Evolutionary conservation across 805 yeast species (phyloP), one percentile per base, ranked within the genome.

Genomic region (Tetrapisispora fleetii): DNA sequence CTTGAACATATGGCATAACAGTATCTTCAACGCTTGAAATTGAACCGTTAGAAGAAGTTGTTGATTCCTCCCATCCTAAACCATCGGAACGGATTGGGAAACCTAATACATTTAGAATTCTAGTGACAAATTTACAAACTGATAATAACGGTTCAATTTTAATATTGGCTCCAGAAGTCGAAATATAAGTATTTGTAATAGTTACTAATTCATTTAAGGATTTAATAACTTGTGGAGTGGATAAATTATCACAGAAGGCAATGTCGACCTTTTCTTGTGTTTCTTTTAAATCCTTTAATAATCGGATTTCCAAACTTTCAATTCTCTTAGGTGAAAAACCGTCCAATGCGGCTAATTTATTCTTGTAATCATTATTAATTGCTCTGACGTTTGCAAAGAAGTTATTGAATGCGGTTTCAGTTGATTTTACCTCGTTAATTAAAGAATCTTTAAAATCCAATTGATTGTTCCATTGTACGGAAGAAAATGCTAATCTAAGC

Each of bases 321-420:
- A 80, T 65, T 58, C 84, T 85, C 67, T 85, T 87, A 11, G 85
- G 75, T 9, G 84, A 70, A 37, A 63, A 71, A 30, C 80, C 83
- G 17, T 46, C 46, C 36, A 48, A 30, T 7, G 45, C 44, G 27
- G 41, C 41, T 16, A 47, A 33, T 8, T 27, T 21, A 5, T 79
- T 80, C 37, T 70, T 76, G 58, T 78, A 73, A 59, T 90, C 96
- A 40, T 75, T 67, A 48, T 78, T 75, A 54, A 88, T 72, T 4
- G 97, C 97, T 56, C 95, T 77, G n/a, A 88, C 83, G 47, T 79
- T 87, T 40, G 83, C 80, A 75, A 93, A 93, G 63, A 85, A 91
- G 63, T 89, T 93, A 54, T 80, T 80, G 46, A 89, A 65, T 1
- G 89, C 67, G 4, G 83, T 71, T 68, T 93, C 98, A 40, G 78